Base-by-base conservation (phyloP, 257 asterid genomes). In the Nicotiana paniculata region DNA sequence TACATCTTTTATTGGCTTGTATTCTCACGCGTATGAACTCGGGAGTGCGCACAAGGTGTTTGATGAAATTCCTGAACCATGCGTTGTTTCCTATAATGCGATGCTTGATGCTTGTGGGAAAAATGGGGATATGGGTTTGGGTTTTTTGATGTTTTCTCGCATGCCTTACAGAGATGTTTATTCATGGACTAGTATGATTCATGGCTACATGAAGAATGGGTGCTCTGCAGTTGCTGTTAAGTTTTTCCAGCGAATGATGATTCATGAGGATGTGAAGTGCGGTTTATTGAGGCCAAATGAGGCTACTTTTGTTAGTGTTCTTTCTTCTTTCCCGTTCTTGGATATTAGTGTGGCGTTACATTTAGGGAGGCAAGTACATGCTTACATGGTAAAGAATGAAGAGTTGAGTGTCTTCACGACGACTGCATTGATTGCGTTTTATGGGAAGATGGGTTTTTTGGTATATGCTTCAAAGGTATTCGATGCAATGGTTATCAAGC, bases 181-280 rank as follows among this genome's bases (percentile, higher is more conserved):
- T 85, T 90, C 98, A 0, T 95, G 99, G 99, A 95, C 99, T 26
- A 91, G 95, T 83, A 72, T 95, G 77, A 90, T 95, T 77, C 87
- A 79, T 75, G 97, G 97, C 43, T 91, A 88, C 74, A 82, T 75
- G 10, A 88, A 83, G 83, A 93, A 88, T 46, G 86, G 87, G 84
- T 66, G 85, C n/a, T 90, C 81, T 84, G 75, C 15, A 77, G 93
- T 91, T 81, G 97, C 97, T 3, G 51, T 92, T 55, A 77, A 30
- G 64, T 70, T 88, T 72, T 93, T 92, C 48, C 81, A 21, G 78
- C 84, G 83, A 84, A 95, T 95, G 99, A 90, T 93, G 93, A 83
- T 43, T 16, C 86, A 87, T 87, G 88, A 85, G 70, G 89, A 88
- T 77, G 90, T 88, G 5, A 57, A 9, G 3, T 8, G 9, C n/a